Conservation (phyloP, 768 basidiomycete genomes). For the Tulasnella sp. region DNA sequence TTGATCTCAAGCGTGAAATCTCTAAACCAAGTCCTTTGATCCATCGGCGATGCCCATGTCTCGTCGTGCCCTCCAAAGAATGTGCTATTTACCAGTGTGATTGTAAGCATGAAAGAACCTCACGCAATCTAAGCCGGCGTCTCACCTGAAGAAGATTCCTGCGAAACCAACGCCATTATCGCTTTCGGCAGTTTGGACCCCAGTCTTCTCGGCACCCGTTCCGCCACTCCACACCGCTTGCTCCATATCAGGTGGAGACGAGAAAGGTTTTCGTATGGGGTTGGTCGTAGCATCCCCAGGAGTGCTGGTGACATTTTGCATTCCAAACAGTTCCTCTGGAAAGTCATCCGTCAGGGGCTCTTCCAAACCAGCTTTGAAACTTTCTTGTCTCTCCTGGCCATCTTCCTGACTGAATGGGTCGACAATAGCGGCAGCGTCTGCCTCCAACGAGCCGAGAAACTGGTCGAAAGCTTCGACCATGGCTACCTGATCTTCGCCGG, state of each 20-base stretch:
- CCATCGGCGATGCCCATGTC: conserved; percentile 53
- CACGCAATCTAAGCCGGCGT: background rate
- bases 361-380: no score
- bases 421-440: no score
- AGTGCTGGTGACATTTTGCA: background rate
- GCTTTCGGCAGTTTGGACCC: background rate
- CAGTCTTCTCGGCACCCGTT: background rate
- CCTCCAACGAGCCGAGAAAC: no score
- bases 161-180: conserved; percentile 28
- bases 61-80: conserved; percentile 68
- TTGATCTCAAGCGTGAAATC: conserved; percentile 38
- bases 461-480: conserved; percentile 91
- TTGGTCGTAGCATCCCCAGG: background rate
- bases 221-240: background rate
- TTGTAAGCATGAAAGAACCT: conserved; percentile 2
- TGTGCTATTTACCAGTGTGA: conserved; percentile 33
- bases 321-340: background rate
- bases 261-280: background rate
- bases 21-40: conserved; percentile 69
- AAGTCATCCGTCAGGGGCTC: no score
- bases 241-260: conserved; percentile 2
- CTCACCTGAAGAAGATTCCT: conserved; percentile 68
- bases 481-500: conserved; percentile 99
- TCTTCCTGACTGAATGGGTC: no score
- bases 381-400: no score